phyloP scores from a whole-genome alignment of 352 stramenopile genomes.

The Chloridella minuta region DNA sequence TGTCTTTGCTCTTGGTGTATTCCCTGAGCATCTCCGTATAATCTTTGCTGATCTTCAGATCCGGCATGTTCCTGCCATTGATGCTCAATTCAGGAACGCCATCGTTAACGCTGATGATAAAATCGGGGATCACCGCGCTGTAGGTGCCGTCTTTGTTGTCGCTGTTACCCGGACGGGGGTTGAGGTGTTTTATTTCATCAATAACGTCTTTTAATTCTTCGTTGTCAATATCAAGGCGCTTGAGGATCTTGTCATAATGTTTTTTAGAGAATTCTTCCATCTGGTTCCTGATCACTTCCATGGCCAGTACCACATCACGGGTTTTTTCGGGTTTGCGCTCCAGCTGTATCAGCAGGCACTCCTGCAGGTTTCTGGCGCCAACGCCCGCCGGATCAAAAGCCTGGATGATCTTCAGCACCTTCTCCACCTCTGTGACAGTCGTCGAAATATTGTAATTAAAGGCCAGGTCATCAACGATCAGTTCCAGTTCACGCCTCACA shows the following conservation, averaged over 20 bases:
- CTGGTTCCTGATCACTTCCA: background rate
- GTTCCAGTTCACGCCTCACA: background rate
- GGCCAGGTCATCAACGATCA: background rate
- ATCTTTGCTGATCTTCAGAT: background rate
- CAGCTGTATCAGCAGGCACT: background rate
- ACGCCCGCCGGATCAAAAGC: background rate
- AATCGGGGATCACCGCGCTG: background rate
- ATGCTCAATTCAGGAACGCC: background rate
- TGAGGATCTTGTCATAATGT: background rate
- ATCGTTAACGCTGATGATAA: background rate
- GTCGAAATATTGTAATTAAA: background rate
- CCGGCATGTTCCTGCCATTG: background rate
- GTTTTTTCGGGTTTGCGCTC: background rate
- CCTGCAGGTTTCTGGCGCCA: background rate
- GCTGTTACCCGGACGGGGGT: background rate
- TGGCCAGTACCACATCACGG: background rate
- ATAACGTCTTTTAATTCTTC: slow-evolving; percentile 4
- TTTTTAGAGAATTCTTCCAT: slow-evolving; percentile 4
- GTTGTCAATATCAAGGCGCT: background rate
- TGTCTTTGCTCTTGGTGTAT: background rate
- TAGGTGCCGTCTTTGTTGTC: background rate
- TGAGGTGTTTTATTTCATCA: background rate
- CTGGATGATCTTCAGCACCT: background rate
- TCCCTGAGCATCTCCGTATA: background rate
- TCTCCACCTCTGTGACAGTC: background rate